Evolutionary conservation across 768 basidiomycete genomes (phyloP), one percentile per base, ranked within the genome.

Genomic region (Xanthoconium purpureum): DNA sequence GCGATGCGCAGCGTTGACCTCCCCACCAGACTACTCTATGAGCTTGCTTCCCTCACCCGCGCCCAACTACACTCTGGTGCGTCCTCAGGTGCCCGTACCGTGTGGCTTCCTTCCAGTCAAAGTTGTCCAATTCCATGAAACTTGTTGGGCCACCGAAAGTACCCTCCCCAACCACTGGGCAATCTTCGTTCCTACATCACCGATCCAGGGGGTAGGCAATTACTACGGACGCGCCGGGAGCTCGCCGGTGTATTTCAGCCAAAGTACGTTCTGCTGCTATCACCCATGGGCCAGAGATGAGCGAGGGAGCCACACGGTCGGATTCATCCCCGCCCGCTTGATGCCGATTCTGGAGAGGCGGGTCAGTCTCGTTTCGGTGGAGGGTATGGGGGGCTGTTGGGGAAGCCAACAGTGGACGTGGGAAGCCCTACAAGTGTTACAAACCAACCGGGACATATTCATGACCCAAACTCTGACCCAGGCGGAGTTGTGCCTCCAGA

Each of bases 181-280:
- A 29, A 49, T 57, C 40, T 61, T 57, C 54, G 20, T 61, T 37
- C 59, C 60, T 14, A 61, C 59, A 0, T 61, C 60, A 5, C 18
- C 38, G 0, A 30, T 38, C 30, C 17, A 36, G 10, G 47, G 60
- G 3, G 15, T 57, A 3, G 60, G 55, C 0, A 20, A 56, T 43
- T 40, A 53, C 44, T 57, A 62, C 44, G 60, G 57, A 28, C 50
- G 52, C 47, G 14, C 12, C 13, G 39, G 50, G 3, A 33, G 40
- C 5, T 15, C 47, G 1, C 51, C 13, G 3, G 36, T 29, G 18
- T 47, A 50, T 39, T 30, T 33, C 4, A 17, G 43, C 11, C 36
- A 13, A 8, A 61, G 43, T 38, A 57, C 51, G 6, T n/a, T 62
- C 44, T 9, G 52, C 30, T 5, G 1, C 29, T 38, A 50, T 5